A percentile compares a stretch with the other conserved stretches of the same genome.
phyloP scores from a whole-genome alignment of 73 alveolate species.

The Stentor roeselii region DNA sequence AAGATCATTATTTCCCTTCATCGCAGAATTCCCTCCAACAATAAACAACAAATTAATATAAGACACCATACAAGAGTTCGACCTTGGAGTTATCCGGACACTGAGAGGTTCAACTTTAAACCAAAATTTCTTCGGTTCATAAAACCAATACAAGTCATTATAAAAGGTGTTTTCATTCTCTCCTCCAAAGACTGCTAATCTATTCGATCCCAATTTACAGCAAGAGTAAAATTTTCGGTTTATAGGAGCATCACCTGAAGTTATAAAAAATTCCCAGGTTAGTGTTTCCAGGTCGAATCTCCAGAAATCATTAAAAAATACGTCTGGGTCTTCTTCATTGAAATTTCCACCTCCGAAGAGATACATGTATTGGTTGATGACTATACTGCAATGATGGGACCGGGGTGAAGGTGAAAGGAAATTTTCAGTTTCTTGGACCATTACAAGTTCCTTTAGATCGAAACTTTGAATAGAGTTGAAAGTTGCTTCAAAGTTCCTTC shows the following conservation, averaged over 20 bases:
- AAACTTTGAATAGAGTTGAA: neutral
- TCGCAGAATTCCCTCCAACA: neutral
- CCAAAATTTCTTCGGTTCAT: neutral
- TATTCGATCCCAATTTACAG: neutral
- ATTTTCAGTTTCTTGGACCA: neutral
- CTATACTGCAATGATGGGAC: neutral
- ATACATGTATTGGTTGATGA: neutral
- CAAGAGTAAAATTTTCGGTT: neutral
- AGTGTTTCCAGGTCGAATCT: neutral
- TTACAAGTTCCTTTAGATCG: neutral
- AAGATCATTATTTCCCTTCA: neutral
- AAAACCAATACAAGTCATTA: neutral
- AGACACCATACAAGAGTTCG: neutral
- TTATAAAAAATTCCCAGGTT: neutral
- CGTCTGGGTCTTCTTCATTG: neutral
- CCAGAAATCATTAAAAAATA: neutral
- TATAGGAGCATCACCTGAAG: neutral
- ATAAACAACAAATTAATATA: neutral
- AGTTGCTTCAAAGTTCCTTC: neutral
- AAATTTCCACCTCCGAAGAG: constrained; percentile 8
- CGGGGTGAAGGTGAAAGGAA: neutral
- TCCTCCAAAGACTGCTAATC: neutral
- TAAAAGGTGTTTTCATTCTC: neutral
- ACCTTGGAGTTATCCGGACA: neutral
- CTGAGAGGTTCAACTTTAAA: neutral